A percentile compares a stretch with the other conserved stretches of the same genome.
Evolutionary conservation across 1,284 basidiomycete species (phyloP).

Genomic region (Rhodotorula sp.): DNA sequence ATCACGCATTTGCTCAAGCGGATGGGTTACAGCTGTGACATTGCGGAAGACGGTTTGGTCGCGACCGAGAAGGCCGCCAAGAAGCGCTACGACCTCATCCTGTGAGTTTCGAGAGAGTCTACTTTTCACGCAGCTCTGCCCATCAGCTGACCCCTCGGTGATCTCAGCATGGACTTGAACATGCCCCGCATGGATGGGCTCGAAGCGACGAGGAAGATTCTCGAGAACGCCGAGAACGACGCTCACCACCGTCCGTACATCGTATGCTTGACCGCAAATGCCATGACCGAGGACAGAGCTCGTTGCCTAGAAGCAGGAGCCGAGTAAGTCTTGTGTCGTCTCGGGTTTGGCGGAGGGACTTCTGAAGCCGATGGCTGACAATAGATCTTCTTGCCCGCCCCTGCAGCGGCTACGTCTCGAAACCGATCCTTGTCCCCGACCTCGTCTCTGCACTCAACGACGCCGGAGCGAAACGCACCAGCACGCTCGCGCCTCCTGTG

Average conservation of each 20-base stretch:
- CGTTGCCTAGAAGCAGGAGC: slow-evolving; percentile 33
- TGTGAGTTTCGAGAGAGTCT: slow-evolving; percentile 5
- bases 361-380: not conserved
- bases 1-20: slow-evolving; percentile 40
- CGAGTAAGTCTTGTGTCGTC: slow-evolving; percentile 4
- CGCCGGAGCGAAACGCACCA: slow-evolving; percentile 9
- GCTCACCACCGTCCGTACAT: slow-evolving; percentile 22
- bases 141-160: not conserved
- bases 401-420: slow-evolving; percentile 28
- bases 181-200: slow-evolving; percentile 39
- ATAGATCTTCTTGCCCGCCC: not conserved
- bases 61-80: slow-evolving; percentile 36
- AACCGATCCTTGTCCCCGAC: slow-evolving; percentile 35
- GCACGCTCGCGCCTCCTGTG: not conserved
- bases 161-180: slow-evolving; percentile 37
- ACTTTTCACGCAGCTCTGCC: no score
- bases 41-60: slow-evolving; percentile 33
- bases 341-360: not conserved
- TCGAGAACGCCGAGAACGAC: slow-evolving; percentile 26
- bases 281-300: slow-evolving; percentile 33
- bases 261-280: slow-evolving; percentile 37
- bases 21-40: slow-evolving; percentile 22
- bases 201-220: slow-evolving; percentile 24
- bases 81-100: slow-evolving; percentile 39
- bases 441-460: slow-evolving; percentile 30